Evolutionary conservation across 2,329 filamentous ascomycete genomes (phyloP).

Genomic region (Diaporthe amygdali): DNA sequence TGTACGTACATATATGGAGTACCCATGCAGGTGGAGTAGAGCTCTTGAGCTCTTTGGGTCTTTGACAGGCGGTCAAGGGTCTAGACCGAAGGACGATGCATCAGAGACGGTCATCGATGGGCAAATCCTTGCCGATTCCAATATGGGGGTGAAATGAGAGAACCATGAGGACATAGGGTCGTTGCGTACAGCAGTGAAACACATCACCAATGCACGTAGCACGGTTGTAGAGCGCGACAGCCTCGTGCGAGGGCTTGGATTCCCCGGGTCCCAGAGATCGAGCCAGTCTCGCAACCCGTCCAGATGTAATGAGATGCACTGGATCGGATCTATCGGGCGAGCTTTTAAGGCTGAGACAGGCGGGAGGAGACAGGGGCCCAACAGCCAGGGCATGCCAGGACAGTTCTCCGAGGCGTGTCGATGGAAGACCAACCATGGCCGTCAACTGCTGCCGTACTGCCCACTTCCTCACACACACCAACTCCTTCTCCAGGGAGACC

Average conservation of each 20-base stretch:
- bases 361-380: constrained; percentile 11
- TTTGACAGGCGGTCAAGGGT: constrained; percentile 23
- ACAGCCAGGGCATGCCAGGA: background rate
- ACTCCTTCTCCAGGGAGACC: background rate
- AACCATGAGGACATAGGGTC: background rate
- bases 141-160: background rate
- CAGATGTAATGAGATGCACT: background rate
- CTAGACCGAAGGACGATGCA: background rate
- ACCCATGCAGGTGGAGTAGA: background rate
- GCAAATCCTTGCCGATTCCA: background rate
- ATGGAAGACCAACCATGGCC: background rate
- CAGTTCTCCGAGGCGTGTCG: background rate
- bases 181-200: background rate
- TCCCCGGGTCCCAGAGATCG: background rate
- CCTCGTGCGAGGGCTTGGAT: background rate
- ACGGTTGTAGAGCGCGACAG: background rate
- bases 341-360: constrained; percentile 23
- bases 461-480: background rate
- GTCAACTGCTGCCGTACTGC: background rate
- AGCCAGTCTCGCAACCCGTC: background rate
- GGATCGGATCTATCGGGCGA: constrained; percentile 5
- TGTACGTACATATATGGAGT: background rate
- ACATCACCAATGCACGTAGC: background rate
- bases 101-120: background rate
- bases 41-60: background rate